phyloP scores from a whole-genome alignment of 2,329 filamentous ascomycete genomes.

The Sporothrix globosa region DNA sequence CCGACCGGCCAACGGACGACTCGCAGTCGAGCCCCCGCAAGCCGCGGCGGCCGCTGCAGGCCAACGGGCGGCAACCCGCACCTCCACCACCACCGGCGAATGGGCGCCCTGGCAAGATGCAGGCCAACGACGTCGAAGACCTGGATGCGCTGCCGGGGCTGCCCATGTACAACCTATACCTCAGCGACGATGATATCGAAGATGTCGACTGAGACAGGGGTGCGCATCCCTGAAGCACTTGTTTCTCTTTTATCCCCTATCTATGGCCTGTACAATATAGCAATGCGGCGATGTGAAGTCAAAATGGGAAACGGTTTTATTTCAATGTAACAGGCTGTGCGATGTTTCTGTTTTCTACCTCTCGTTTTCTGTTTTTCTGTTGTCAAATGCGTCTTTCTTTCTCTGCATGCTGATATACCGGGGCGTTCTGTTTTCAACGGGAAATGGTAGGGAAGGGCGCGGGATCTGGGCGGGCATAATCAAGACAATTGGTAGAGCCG shows the following conservation, averaged over 20 bases:
- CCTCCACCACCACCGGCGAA: slow-evolving; percentile 35
- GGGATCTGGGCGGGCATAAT: background rate
- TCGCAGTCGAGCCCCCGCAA: slow-evolving; percentile 50
- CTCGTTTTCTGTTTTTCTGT: background rate
- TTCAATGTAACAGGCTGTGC: background rate
- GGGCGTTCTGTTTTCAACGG: slow-evolving; percentile 4
- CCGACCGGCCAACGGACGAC: slow-evolving; percentile 62
- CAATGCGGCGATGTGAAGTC: background rate
- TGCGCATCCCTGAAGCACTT: background rate
- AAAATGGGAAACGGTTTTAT: background rate
- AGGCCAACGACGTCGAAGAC: slow-evolving; percentile 36
- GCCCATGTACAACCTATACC: slow-evolving; percentile 66
- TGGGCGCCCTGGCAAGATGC: slow-evolving; percentile 36
- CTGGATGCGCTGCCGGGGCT: slow-evolving; percentile 45
- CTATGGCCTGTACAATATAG: slow-evolving; percentile 11
- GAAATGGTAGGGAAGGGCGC: background rate
- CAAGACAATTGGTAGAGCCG: background rate
- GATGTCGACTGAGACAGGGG: slow-evolving; percentile 51
- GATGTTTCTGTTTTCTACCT: background rate
- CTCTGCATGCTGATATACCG: background rate
- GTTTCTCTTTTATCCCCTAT: background rate
- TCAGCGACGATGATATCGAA: slow-evolving; percentile 86
- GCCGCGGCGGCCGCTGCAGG: slow-evolving; percentile 40
- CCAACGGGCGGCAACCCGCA: background rate
- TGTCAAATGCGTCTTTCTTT: background rate